Evolutionary conservation across 2,329 filamentous ascomycete genomes (phyloP), one percentile per base, ranked within the genome.

Genomic region (Alternaria panax): DNA sequence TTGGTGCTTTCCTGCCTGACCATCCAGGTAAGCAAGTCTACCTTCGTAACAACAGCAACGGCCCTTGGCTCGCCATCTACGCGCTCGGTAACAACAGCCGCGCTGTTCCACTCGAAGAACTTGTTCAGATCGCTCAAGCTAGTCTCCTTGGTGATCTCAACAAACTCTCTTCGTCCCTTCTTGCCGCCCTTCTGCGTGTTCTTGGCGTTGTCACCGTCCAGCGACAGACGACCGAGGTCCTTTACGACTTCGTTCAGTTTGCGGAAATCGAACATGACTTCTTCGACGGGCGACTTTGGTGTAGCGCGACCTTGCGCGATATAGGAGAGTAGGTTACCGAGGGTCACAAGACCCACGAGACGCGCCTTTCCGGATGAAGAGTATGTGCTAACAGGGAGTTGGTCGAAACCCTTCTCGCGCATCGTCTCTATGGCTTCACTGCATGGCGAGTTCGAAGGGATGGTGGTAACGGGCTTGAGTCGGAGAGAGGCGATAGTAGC

Each of bases 81-180:
- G 68, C 87, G 85, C 78, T 98, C 93, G 0, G 94, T 99, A 3
- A 99, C 92, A 48, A 99, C 88, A 0, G 95, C 95, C 0, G 95
- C 94, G 68, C 91, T 95, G 80, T 99, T 98, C 93, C 95, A 98
- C 81, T 98, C 93, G 66, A 98, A 92, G 81, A 99, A 99, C 73
- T 91, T 89, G 82, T 92, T 94, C 54, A 99, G 84, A 43, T 91
- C 89, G 46, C 86, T 87, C 38, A 99, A 84, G 3, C 91, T 90
- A 1, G 95, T 99, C 67, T 97, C 92, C 76, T 91, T 83, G 7
- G 95, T 98, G 75, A 99, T 97, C 80, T 98, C 91, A 51, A 98
- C 91, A 80, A 97, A 99, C 74, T 91, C 88, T 22, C 78, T 75
- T 78, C 87, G 59, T 22, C 65, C 66, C 54, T 65, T 69, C 50